phyloP scores from a whole-genome alignment of 2,329 filamentous ascomycete species.

The Pseudogymnoascus sp. region DNA sequence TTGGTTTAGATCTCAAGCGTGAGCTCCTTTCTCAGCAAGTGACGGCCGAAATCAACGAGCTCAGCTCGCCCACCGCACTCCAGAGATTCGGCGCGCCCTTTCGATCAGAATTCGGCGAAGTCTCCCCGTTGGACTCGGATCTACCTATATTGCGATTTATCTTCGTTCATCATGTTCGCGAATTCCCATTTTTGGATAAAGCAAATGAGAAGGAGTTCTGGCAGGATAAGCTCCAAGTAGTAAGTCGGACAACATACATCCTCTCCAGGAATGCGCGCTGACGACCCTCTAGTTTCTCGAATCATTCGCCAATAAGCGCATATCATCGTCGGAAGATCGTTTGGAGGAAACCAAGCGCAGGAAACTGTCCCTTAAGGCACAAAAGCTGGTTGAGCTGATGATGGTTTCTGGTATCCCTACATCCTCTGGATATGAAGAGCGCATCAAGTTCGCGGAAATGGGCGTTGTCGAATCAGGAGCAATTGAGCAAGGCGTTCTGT shows the following conservation, averaged over 20 bases:
- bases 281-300: conserved; percentile 70
- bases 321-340: conserved; percentile 92
- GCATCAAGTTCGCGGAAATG: conserved; percentile 92
- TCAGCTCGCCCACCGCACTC: conserved; percentile 89
- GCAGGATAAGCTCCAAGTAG: conserved; percentile 94
- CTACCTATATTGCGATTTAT: conserved; percentile 91
- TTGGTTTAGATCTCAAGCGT: conserved; percentile 72
- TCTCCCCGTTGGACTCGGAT: conserved; percentile 87
- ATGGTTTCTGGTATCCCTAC: conserved; percentile 97
- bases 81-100: conserved; percentile 95
- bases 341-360: conserved; percentile 91
- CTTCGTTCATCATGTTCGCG: conserved; percentile 94
- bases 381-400: conserved; percentile 97
- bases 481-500: conserved; percentile 79
- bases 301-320: conserved; percentile 93
- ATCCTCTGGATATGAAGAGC: conserved; percentile 92
- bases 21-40: conserved; percentile 90
- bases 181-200: conserved; percentile 95
- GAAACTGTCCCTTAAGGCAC: conserved; percentile 85
- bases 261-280: conserved; percentile 9
- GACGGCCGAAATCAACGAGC: conserved; percentile 79
- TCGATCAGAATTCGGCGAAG: conserved; percentile 82
- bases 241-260: conserved; percentile 40
- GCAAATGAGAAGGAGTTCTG: conserved; percentile 98
- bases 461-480: conserved; percentile 92